Percentiles rank a stretch among this genome's conserved stretches.
Conservation (phyloP, 306 rosid species). For the Prunus kanzakura region DNA sequence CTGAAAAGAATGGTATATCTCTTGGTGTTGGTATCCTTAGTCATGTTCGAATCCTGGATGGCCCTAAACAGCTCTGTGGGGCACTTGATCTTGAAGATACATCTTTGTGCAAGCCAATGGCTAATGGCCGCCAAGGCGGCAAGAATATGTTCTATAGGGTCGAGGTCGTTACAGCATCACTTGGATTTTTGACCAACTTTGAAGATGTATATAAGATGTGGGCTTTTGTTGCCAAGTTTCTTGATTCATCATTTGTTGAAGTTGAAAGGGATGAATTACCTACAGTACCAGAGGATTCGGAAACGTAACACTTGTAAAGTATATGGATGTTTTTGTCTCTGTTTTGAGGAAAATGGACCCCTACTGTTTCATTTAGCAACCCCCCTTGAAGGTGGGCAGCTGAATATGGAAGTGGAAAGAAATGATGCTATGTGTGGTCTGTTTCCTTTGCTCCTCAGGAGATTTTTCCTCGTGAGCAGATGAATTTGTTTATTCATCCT, state of each 20-base stretch:
- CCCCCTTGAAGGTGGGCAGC: no score
- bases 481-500: constrained; percentile 56
- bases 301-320: constrained; percentile 7
- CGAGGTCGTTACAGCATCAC: constrained; percentile 92
- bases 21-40: constrained; percentile 89
- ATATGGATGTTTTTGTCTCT: constrained; percentile 11
- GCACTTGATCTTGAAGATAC: constrained; percentile 53
- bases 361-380: no score
- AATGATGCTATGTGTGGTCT: constrained; percentile 1
- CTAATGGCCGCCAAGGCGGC: constrained; percentile 51
- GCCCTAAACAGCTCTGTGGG: constrained; percentile 51
- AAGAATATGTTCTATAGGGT: constrained; percentile 69
- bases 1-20: constrained; percentile 79
- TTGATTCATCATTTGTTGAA: constrained; percentile 56
- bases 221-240: constrained; percentile 95
- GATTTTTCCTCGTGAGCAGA: constrained; percentile 11
- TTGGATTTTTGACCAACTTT: constrained; percentile 86
- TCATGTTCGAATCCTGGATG: constrained; percentile 64
- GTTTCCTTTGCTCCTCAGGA: neutral
- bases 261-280: constrained; percentile 19
- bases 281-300: constrained; percentile 37
- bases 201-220: constrained; percentile 93
- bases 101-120: constrained; percentile 82
- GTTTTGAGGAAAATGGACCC: neutral
- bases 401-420: neutral